These are phyloP conservation scores for Daldinia childiae DNA, from an alignment of 495 filamentous ascomycete genomes.

Conservation along the genomic window DNA sequence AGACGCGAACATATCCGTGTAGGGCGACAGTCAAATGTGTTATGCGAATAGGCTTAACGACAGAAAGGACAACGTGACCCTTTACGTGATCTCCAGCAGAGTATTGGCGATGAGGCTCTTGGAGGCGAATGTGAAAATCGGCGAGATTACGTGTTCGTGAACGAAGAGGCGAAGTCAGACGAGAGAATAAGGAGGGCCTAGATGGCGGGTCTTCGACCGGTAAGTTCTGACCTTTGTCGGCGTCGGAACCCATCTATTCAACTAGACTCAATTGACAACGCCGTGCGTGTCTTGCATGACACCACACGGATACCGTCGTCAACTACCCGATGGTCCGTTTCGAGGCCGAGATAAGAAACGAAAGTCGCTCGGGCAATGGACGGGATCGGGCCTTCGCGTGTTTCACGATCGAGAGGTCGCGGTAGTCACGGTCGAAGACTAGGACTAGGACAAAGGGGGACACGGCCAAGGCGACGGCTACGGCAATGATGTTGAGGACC, in stretches of 20 bases:
- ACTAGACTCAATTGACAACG: constrained; percentile 37
- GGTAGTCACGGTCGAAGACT: constrained; percentile 10
- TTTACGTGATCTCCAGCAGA: constrained; percentile 68
- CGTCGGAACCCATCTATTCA: constrained; percentile 50
- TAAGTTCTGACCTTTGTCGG: constrained; percentile 44
- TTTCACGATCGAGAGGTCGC: constrained; percentile 9
- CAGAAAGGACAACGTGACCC: constrained; percentile 81
- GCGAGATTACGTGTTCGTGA: constrained; percentile 73
- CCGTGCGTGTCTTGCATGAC: constrained; percentile 47
- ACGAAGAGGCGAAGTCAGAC: constrained; percentile 65
- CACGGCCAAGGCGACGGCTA: constrained; percentile 2
- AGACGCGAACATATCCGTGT: constrained; percentile 89
- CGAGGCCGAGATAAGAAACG: not conserved
- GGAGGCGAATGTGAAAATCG: constrained; percentile 82
- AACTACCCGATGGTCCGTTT: constrained; percentile 17
- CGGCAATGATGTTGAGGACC: constrained; percentile 20
- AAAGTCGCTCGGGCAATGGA: constrained; percentile 20
- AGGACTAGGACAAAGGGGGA: not conserved
- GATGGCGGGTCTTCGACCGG: constrained; percentile 49
- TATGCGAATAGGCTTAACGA: constrained; percentile 82
- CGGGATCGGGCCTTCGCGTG: constrained; percentile 6
- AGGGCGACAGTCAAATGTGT: constrained; percentile 90
- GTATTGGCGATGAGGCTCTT: constrained; percentile 91
- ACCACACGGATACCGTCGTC: constrained; percentile 39
- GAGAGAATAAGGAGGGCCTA: constrained; percentile 56